Evolutionary conservation across 257 asterid species (phyloP).

Genomic region (Forsythia viridissima): DNA sequence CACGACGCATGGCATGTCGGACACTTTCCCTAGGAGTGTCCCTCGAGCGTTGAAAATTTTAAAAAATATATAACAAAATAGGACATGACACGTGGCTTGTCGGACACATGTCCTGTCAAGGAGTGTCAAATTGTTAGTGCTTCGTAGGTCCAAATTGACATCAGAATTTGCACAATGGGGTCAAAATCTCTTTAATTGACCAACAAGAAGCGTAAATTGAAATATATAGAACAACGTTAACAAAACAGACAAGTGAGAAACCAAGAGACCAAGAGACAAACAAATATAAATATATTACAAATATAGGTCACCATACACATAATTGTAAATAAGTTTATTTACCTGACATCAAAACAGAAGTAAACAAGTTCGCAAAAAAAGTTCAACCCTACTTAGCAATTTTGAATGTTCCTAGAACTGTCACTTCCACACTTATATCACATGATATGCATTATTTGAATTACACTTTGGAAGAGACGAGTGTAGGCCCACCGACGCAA

Average conservation of each 20-base stretch:
- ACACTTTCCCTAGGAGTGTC: too few relatives aligned
- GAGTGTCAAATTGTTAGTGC: too few relatives aligned
- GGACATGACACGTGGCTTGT: too few relatives aligned
- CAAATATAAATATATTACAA: background rate
- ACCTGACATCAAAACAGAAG: too few relatives aligned
- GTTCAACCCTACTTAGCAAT: background rate
- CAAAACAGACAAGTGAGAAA: conserved; percentile 3
- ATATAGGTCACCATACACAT: background rate
- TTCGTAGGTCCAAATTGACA: background rate
- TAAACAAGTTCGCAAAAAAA: too few relatives aligned
- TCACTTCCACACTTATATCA: background rate
- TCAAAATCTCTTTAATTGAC: background rate
- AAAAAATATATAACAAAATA: too few relatives aligned
- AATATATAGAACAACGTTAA: too few relatives aligned
- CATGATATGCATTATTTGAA: background rate
- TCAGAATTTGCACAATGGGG: background rate
- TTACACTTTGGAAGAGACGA: background rate
- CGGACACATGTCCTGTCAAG: too few relatives aligned
- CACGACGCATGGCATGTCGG: too few relatives aligned
- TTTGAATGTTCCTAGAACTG: background rate
- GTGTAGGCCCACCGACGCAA: background rate
- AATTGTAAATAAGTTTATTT: background rate
- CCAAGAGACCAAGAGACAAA: conserved; percentile 10
- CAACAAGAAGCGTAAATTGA: background rate
- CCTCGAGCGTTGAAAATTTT: too few relatives aligned